Percentiles rank a stretch among this genome's conserved stretches.
These are phyloP conservation scores for Trichopus zeylanicus DNA, from an alignment of 116 monocot genomes.

Conservation along the genomic window DNA sequence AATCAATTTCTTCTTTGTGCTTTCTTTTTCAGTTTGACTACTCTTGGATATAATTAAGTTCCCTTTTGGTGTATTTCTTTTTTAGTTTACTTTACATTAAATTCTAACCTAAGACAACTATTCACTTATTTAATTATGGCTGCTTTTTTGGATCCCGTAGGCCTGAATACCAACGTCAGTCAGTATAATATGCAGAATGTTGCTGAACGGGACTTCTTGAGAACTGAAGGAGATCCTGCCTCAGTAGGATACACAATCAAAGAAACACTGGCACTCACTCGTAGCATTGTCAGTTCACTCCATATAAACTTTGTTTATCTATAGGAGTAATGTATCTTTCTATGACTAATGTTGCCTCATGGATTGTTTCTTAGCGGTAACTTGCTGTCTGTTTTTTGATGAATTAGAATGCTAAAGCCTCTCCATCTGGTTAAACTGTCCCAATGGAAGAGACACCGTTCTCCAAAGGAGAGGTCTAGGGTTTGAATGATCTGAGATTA, in stretches of 20 bases:
- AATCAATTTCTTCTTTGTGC: no score
- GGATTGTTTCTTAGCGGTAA: neutral
- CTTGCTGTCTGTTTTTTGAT: neutral
- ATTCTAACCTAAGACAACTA: no score
- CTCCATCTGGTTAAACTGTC: no score
- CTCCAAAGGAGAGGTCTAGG: no score
- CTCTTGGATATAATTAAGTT: no score
- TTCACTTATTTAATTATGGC: constrained; percentile 1
- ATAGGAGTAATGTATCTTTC: no score
- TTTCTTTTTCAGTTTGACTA: no score
- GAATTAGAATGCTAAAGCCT: no score
- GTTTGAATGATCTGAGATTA: no score
- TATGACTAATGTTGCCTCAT: neutral
- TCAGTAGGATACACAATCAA: constrained; percentile 86
- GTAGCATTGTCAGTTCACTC: constrained; percentile 63
- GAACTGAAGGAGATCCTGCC: constrained; percentile 94
- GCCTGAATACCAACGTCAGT: constrained; percentile 12
- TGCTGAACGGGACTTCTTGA: constrained; percentile 77
- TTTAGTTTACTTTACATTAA: no score
- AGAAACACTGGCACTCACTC: constrained; percentile 74
- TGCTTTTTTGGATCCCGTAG: constrained; percentile 18
- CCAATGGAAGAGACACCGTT: no score
- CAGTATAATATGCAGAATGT: constrained; percentile 58
- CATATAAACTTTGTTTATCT: neutral
- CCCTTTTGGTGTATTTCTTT: no score